Conservation (phyloP, 2,329 filamentous ascomycete genomes). For the Fonsecaea pugnacius region DNA sequence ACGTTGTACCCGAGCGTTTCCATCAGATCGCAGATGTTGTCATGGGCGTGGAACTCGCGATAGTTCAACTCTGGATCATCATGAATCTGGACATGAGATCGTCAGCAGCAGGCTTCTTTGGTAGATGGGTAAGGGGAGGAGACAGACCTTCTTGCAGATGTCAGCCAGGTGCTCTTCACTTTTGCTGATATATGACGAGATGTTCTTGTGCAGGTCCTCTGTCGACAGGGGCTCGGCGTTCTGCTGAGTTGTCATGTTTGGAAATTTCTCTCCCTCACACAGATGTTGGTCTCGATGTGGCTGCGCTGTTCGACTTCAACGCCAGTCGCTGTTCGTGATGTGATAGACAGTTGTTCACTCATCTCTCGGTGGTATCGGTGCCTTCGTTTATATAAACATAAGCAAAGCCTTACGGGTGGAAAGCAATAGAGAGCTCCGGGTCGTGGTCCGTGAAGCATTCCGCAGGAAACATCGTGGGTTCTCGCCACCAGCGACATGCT, state of each 20-base stretch:
- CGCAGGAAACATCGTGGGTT: conserved; percentile 4
- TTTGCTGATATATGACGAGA: conserved; percentile 11
- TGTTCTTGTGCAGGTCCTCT: conserved; percentile 7
- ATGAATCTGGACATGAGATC: conserved; percentile 41
- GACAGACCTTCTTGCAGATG: conserved; percentile 21
- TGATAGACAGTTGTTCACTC: background rate
- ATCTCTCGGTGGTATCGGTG: background rate
- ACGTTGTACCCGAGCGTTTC: conserved; percentile 53
- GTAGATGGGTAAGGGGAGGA: conserved; percentile 1
- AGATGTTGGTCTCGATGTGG: background rate
- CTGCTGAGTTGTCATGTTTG: conserved; percentile 5
- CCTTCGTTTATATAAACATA: background rate
- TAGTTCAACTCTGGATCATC: conserved; percentile 59
- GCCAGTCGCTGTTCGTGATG: background rate
- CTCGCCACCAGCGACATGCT: background rate
- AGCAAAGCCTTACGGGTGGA: background rate
- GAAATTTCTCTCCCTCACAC: background rate
- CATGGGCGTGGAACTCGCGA: conserved; percentile 58
- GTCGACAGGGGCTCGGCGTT: background rate
- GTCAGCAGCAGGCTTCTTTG: background rate
- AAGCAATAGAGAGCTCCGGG: background rate
- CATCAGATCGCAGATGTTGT: conserved; percentile 54
- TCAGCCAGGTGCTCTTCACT: conserved; percentile 14
- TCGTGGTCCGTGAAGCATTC: background rate
- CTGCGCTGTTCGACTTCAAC: no score